A percentile compares a stretch with the other conserved stretches of the same genome.
Conservation (phyloP, 2,329 filamentous ascomycete genomes). For the Annulohypoxylon truncatum region DNA sequence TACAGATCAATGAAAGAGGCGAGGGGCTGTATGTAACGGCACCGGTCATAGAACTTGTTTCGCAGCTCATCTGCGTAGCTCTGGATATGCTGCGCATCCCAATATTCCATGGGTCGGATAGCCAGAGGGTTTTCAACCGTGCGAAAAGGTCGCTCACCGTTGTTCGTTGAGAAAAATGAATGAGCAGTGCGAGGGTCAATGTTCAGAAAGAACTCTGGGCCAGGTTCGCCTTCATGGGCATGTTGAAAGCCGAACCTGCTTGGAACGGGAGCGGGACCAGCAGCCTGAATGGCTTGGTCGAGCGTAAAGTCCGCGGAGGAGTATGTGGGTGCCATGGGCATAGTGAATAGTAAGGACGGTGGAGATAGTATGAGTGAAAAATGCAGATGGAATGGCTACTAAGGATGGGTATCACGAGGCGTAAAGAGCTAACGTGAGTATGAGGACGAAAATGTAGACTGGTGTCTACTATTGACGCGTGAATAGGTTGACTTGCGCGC, state of each 20-base stretch:
- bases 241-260: slow-evolving; percentile 1
- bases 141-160: slow-evolving; percentile 49
- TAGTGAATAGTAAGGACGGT: too few relatives aligned
- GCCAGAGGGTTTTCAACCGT: slow-evolving; percentile 46
- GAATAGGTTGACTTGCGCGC: neutral
- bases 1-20: slow-evolving; percentile 57
- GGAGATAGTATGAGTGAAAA: too few relatives aligned
- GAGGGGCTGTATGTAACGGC: slow-evolving; percentile 30
- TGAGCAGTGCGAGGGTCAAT: slow-evolving; percentile 1
- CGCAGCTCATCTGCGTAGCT: slow-evolving; percentile 37
- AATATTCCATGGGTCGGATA: slow-evolving; percentile 47
- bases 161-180: slow-evolving; percentile 56
- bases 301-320: slow-evolving; percentile 13
- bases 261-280: slow-evolving; percentile 32
- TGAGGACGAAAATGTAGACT: neutral
- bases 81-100: slow-evolving; percentile 54
- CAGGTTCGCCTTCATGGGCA: slow-evolving; percentile 38
- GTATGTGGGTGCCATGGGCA: neutral
- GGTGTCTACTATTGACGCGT: neutral
- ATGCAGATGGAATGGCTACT: neutral
- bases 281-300: slow-evolving; percentile 29
- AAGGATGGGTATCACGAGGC: neutral
- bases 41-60: slow-evolving; percentile 15
- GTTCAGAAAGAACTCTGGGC: slow-evolving; percentile 37
- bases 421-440: neutral